Evolutionary conservation across 805 yeast species (phyloP), one percentile per base, ranked within the genome.

Genomic region (Jamesozyma spencerorum): DNA sequence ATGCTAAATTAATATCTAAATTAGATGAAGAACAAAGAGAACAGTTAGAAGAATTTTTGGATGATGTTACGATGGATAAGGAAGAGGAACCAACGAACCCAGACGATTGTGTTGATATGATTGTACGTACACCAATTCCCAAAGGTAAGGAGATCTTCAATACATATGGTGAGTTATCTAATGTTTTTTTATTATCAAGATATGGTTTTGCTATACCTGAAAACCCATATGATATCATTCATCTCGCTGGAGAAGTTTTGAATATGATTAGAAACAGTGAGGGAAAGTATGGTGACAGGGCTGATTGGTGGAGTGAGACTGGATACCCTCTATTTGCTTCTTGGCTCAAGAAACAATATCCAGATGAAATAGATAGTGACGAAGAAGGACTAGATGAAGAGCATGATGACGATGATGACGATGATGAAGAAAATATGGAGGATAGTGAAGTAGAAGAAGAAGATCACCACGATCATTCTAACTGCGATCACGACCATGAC

Each of bases 81-180:
- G 53, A 48, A 31, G 31, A 24, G 15, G 15, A 24, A 12, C 20
- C 30, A 14, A 54, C 53, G 19, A 46, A 47, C 11, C 50, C 57
- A 6, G 65, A 70, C 39, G 74, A 75, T 43, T 79, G 87, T 47
- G 85, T 94, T 50, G 95, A 86, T 50, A 75, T 87, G 12, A 68
- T 74, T 0, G 52, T 80, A 2, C 64, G 68, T 15, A 57, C 55
- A 12, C 54, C 60, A 1, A 74, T 84, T 0, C 38, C 51, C 1
- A 54, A 62, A 27, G 75, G 76, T 6, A 57, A 66, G 11, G 96
- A 90, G 53, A 53, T 90, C 12, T 84, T 79, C 66, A 87, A 85
- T 61, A 78, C 92, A 0, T 88, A 87, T 51, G 97, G 96, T 0
- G 81, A 78, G 20, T 66, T 81, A 31, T 62, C 79, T 13, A 85